Evolutionary conservation across 257 asterid genomes (phyloP).

Genomic region (Gynochthodes officinalis): DNA sequence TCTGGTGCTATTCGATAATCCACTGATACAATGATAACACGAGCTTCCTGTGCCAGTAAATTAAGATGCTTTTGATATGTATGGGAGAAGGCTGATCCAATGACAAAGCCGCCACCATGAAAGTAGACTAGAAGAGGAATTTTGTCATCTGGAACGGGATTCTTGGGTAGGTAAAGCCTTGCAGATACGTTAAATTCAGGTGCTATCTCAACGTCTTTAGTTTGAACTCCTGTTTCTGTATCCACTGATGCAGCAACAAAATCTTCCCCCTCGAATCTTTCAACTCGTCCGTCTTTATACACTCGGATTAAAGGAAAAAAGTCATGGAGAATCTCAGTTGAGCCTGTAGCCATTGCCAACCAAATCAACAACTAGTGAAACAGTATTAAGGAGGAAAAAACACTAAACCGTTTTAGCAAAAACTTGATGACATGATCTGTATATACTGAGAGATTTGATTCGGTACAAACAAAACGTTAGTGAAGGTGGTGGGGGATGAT

Average conservation of each 20-base stretch:
- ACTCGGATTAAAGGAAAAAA: constrained; percentile 35
- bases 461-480: background rate
- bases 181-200: constrained; percentile 33
- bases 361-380: background rate
- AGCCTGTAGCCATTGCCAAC: constrained; percentile 21
- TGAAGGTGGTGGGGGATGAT: background rate
- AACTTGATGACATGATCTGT: background rate
- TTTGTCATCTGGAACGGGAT: constrained; percentile 20
- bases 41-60: constrained; percentile 37
- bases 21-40: constrained; percentile 41
- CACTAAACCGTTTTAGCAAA: too few relatives aligned
- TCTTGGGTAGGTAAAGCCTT: constrained; percentile 43
- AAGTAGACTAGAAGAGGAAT: constrained; percentile 56
- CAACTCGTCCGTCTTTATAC: constrained; percentile 46
- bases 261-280: constrained; percentile 19
- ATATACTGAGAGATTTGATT: background rate
- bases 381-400: too few relatives aligned
- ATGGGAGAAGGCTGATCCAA: constrained; percentile 41
- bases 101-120: constrained; percentile 58
- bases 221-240: constrained; percentile 38
- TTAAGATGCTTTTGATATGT: constrained; percentile 31
- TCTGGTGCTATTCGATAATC: constrained; percentile 69
- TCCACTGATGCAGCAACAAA: constrained; percentile 33
- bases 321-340: constrained; percentile 36
- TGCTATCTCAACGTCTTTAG: constrained; percentile 42